Conservation (phyloP, 1,139 yeast genomes). For the Geotrichum aggregatum region DNA sequence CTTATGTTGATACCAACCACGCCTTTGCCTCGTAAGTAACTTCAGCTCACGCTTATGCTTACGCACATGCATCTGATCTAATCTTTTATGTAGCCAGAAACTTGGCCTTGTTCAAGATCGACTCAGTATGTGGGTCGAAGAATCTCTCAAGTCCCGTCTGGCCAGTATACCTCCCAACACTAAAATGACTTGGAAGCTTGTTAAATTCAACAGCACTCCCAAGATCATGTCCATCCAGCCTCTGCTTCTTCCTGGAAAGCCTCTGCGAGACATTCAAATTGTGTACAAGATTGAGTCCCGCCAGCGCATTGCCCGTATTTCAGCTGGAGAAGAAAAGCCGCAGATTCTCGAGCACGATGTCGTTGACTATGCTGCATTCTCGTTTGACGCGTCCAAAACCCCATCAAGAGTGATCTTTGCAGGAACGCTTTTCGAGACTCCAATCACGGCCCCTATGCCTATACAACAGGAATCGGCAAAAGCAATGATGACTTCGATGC, state of each 20-base stretch:
- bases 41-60: slow-evolving; percentile 22
- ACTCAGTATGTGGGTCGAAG: slow-evolving; percentile 60
- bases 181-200: slow-evolving; percentile 69
- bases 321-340: slow-evolving; percentile 36
- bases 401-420: slow-evolving; percentile 57
- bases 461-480: slow-evolving; percentile 31
- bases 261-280: slow-evolving; percentile 65
- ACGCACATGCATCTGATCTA: slow-evolving; percentile 26
- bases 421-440: slow-evolving; percentile 74
- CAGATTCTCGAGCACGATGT: slow-evolving; percentile 54
- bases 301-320: slow-evolving; percentile 58
- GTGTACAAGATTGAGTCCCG: slow-evolving; percentile 71
- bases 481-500: slow-evolving; percentile 38
- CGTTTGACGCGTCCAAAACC: slow-evolving; percentile 67
- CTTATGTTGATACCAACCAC: slow-evolving; percentile 60
- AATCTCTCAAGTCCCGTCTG: slow-evolving; percentile 50
- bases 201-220: slow-evolving; percentile 66
- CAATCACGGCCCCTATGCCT: slow-evolving; percentile 38
- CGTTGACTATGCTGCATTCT: slow-evolving; percentile 69
- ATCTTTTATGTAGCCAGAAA: slow-evolving; percentile 36
- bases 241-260: slow-evolving; percentile 55
- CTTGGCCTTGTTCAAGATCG: slow-evolving; percentile 44
- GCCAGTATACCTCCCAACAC: slow-evolving; percentile 55
- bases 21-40: slow-evolving; percentile 51
- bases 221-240: slow-evolving; percentile 69